These are phyloP conservation scores for Geotrichum siamense DNA, from an alignment of 1,139 yeast species.

Conservation along the genomic window DNA sequence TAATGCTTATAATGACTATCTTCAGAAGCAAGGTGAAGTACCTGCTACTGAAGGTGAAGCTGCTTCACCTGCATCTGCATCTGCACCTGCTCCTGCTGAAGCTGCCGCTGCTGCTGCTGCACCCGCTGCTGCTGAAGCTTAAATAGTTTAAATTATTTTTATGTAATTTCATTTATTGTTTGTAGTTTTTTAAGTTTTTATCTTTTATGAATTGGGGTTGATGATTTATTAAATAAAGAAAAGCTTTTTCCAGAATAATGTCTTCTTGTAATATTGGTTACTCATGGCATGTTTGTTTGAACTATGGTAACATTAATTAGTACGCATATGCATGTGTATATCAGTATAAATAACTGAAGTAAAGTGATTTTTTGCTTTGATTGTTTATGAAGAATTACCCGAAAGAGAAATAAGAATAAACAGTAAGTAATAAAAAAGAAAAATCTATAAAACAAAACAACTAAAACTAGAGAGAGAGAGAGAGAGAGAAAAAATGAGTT, in stretches of 20 bases:
- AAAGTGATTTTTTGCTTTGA: too few relatives aligned
- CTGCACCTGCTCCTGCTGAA: conserved; percentile 14
- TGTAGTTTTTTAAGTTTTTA: not conserved
- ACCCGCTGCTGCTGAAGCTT: not conserved
- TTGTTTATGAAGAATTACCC: too few relatives aligned
- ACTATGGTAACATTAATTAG: too few relatives aligned
- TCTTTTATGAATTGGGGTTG: conserved; percentile 4
- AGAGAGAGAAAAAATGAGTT: not conserved
- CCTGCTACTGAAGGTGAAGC: conserved; percentile 13
- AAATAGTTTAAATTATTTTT: not conserved
- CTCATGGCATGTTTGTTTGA: too few relatives aligned
- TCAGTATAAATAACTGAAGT: too few relatives aligned
- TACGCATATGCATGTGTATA: too few relatives aligned
- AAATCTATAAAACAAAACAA: not conserved
- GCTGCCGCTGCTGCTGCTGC: not conserved
- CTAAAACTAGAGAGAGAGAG: not conserved
- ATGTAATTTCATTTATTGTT: conserved; percentile 8
- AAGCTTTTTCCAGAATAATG: too few relatives aligned
- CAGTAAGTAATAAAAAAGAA: too few relatives aligned
- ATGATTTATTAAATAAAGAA: too few relatives aligned
- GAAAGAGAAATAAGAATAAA: too few relatives aligned
- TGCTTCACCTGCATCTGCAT: conserved; percentile 16
- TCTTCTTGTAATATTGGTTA: too few relatives aligned
- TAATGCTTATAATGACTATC: conserved; percentile 49
- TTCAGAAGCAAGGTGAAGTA: conserved; percentile 24